Evolutionary conservation across 176 grass and related monocot genomes (phyloP).

Genomic region (Juncus inflexus): DNA sequence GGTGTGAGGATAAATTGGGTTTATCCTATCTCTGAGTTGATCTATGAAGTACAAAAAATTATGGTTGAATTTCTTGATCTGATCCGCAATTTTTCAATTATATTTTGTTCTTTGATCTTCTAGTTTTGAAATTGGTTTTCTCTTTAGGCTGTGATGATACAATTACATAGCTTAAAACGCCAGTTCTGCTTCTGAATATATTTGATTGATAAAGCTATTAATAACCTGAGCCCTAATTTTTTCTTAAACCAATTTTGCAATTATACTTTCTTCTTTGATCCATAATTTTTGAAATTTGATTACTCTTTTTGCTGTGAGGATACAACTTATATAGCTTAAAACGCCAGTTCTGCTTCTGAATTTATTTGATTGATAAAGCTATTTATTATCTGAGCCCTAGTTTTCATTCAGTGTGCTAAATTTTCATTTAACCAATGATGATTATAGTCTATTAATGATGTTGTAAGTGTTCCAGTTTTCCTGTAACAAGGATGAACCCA

Average conservation of each 20-base stretch:
- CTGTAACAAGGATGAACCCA: slow-evolving; percentile 22
- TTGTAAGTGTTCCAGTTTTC: slow-evolving; percentile 6
- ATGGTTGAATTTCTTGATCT: slow-evolving; percentile 38
- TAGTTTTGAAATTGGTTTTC: too few species aligned
- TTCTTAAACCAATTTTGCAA: neutral
- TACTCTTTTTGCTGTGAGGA: slow-evolving; percentile 19
- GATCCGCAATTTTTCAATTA: slow-evolving; percentile 11
- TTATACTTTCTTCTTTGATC: neutral
- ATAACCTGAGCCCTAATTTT: neutral
- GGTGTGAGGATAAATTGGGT: slow-evolving; percentile 19
- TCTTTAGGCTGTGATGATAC: slow-evolving; percentile 17
- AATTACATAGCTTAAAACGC: slow-evolving; percentile 28
- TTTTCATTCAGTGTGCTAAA: neutral
- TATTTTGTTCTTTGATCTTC: neutral
- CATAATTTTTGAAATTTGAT: neutral
- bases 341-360: slow-evolving; percentile 42
- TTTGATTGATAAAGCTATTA: slow-evolving; percentile 33
- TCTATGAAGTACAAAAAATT: slow-evolving; percentile 27
- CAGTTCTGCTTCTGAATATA: slow-evolving; percentile 40
- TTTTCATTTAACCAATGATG: neutral
- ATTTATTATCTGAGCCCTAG: slow-evolving; percentile 2
- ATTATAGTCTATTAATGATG: neutral
- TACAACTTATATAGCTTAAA: slow-evolving; percentile 23
- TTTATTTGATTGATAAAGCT: slow-evolving; percentile 32
- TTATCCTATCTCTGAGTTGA: slow-evolving; percentile 31